Evolutionary conservation across 23 red algal species (phyloP), one percentile per base, ranked within the genome.

Genomic region (Gracilaria gracilis): DNA sequence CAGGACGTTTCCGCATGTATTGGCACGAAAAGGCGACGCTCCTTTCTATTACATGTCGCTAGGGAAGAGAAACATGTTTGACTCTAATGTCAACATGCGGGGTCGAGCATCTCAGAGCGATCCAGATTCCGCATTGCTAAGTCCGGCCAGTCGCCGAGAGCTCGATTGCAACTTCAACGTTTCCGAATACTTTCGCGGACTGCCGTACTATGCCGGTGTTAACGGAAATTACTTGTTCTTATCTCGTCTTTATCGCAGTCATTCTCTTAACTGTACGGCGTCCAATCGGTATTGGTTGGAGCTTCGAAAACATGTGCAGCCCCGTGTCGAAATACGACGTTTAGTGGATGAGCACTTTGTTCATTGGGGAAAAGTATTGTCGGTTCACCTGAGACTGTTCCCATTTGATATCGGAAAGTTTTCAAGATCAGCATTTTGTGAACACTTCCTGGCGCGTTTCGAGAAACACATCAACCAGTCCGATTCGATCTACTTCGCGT

Each of bases 41-140:
- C 80, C 80, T 55, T 83, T 83, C 80, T 83, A 64, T n/a, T 83
- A 64, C 80, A 86, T 86, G 82, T 70, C 82, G 20, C 65, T 86
- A 28, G 82, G 82, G 47, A 86, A 73, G 42, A 66, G 82, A 55
- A 86, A 9, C 39, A 6, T 86, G 21, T 86, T 86, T 11, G 61
- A 86, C 69, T 39, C 35, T 25, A 86, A 74, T 71, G 65, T 73
- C 38, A 86, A 86, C 44, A 67, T 86, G 36, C 39, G 65, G 4
- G 65, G 82, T 59, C 25, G 66, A 62, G 27, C 80, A 38, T 38
- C 65, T 23, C 14, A 86, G 19, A 67, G 65, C n/a, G 82, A 73
- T 71, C 82, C 48, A 15, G 64, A 69, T 46, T 51, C 48, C 23
- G 65, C 46, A 21, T 61, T 69, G 23, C 27, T 15, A 28, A 55